A percentile compares a stretch with the other conserved stretches of the same genome.
Conservation (phyloP, 192 early-diverging fungal species). For the Entomortierella parvispora region DNA sequence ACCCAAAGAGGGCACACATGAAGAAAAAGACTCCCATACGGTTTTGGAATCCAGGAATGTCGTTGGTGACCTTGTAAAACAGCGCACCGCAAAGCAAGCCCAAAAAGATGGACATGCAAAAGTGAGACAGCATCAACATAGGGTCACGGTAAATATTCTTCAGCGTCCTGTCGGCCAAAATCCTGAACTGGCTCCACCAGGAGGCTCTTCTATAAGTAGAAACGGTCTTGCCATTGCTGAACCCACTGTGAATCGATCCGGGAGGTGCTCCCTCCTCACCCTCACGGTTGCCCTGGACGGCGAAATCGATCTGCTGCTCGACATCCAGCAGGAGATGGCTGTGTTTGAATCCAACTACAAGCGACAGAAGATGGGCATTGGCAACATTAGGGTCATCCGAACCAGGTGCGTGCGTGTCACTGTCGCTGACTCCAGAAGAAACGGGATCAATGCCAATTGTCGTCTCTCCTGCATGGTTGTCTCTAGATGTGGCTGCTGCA, state of each 20-base stretch:
- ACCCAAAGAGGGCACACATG: conserved; percentile 77
- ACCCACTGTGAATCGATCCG: conserved; percentile 21
- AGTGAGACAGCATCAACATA: conserved; percentile 79
- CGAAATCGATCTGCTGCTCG: conserved; percentile 22
- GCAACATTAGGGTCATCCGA: background rate
- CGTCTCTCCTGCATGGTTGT: conserved; percentile 15
- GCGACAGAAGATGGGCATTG: conserved; percentile 27
- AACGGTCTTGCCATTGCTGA: conserved; percentile 18
- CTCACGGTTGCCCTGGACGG: conserved; percentile 15
- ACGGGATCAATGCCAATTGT: conserved; percentile 38
- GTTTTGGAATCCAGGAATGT: conserved; percentile 79
- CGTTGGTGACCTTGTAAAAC: conserved; percentile 69
- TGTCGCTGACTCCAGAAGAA: conserved; percentile 19
- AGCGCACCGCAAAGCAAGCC: conserved; percentile 70
- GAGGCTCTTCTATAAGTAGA: conserved; percentile 63
- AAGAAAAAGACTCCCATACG: conserved; percentile 79
- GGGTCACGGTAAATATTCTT: conserved; percentile 88
- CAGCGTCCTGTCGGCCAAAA: conserved; percentile 78
- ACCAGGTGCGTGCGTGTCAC: conserved; percentile 22
- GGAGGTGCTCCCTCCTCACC: background rate
- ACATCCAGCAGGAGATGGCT: conserved; percentile 24
- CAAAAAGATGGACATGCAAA: conserved; percentile 71
- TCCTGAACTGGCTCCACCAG: conserved; percentile 74
- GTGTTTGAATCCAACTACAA: conserved; percentile 52
- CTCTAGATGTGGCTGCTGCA: background rate